A percentile compares a stretch with the other conserved stretches of the same genome.
Conservation (phyloP, 1,284 basidiomycete genomes). For the Moesziomyces antarcticus region DNA sequence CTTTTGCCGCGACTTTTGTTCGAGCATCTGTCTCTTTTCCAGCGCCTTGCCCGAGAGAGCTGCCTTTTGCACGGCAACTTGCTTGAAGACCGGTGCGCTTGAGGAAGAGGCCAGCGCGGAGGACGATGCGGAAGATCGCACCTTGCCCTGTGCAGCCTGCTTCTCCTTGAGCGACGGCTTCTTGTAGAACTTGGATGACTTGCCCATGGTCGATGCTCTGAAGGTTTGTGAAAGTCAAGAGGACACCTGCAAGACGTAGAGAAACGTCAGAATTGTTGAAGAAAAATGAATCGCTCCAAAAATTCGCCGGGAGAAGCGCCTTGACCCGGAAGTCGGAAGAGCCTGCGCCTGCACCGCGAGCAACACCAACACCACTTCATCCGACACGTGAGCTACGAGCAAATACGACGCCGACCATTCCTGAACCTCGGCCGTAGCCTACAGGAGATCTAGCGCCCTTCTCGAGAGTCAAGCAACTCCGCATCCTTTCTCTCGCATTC, state of each 20-base stretch:
- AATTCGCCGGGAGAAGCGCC: neutral
- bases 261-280: neutral
- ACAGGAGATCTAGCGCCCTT: too few species aligned
- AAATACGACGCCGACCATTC: neutral
- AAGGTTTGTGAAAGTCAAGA: neutral
- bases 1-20: conserved; percentile 38
- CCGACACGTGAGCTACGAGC: neutral
- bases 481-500: neutral
- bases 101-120: conserved; percentile 7
- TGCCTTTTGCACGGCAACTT: conserved; percentile 25
- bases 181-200: conserved; percentile 53
- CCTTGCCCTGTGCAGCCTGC: conserved; percentile 36
- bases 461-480: too few species aligned
- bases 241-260: neutral
- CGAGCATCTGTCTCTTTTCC: conserved; percentile 27
- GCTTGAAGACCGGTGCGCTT: conserved; percentile 20
- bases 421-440: neutral
- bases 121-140: conserved; percentile 24
- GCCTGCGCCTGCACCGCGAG: neutral
- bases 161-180: conserved; percentile 51
- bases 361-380: conserved; percentile 7
- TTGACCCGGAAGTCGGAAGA: neutral
- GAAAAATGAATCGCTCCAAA: neutral
- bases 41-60: conserved; percentile 34
- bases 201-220: conserved; percentile 28